Conservation (phyloP, 345 rosid species). For the Eucalyptus regnans region DNA sequence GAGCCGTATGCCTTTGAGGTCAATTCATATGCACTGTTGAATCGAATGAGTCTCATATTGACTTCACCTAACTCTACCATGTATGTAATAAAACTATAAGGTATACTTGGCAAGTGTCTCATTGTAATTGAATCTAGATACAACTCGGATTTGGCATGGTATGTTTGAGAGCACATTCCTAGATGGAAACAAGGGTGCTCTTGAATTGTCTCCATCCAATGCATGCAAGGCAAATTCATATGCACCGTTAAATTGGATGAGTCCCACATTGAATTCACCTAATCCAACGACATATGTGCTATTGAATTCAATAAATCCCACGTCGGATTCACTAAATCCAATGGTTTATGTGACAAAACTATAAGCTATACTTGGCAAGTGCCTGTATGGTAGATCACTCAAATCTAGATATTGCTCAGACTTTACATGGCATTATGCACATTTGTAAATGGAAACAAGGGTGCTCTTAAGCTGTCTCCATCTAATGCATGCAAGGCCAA, state of each 20-base stretch:
- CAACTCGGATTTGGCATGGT: too few relatives aligned
- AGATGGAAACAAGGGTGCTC: neutral
- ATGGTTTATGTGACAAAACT: neutral
- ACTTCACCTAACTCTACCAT: too few relatives aligned
- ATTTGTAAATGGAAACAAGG: neutral
- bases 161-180: neutral
- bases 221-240: neutral
- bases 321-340: neutral
- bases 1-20: too few relatives aligned
- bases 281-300: fast-evolving
- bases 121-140: too few relatives aligned
- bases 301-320: neutral
- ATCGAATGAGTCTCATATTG: too few relatives aligned
- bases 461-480: neutral
- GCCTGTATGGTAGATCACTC: neutral
- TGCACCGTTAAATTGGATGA: neutral
- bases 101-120: neutral
- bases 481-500: neutral
- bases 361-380: neutral
- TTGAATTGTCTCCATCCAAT: neutral
- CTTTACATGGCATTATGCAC: neutral
- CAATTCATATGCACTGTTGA: too few relatives aligned
- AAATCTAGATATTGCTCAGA: neutral
- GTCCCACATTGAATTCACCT: neutral
- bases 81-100: neutral